Percentiles rank a stretch among this genome's conserved stretches.
Evolutionary conservation across 805 yeast genomes (phyloP).

Genomic region (Teunomyces kruisii): DNA sequence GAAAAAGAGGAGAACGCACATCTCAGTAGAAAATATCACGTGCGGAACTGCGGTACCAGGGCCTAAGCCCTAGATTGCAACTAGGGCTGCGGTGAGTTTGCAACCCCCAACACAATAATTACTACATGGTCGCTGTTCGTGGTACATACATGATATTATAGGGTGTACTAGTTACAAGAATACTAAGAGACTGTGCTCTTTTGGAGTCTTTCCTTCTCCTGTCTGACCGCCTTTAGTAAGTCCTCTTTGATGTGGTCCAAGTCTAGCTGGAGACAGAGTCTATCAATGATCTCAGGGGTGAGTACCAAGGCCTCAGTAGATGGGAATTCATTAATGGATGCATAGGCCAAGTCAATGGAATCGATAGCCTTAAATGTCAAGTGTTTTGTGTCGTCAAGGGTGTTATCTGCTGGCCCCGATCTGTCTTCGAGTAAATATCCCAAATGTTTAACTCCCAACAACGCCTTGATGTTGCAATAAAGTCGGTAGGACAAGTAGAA

Average conservation of each 20-base stretch:
- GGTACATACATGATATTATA: neutral
- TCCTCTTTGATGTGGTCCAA: constrained; percentile 44
- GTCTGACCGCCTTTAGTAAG: constrained; percentile 52
- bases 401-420: constrained; percentile 12
- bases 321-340: neutral
- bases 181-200: neutral
- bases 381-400: constrained; percentile 11
- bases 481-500: constrained; percentile 78
- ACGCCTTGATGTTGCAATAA: constrained; percentile 82
- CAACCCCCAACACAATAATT: neutral
- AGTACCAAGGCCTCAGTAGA: constrained; percentile 1
- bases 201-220: constrained; percentile 38
- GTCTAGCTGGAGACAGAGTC: constrained; percentile 44
- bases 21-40: neutral
- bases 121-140: neutral
- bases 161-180: too few relatives aligned
- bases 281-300: constrained; percentile 33
- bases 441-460: constrained; percentile 70
- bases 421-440: constrained; percentile 46
- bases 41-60: neutral
- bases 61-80: neutral
- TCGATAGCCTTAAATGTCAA: constrained; percentile 12
- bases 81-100: neutral
- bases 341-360: constrained; percentile 16
- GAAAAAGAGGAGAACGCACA: neutral